Conservation (phyloP, 2,329 filamentous ascomycete genomes). For the Furcasterigmium sp. region DNA sequence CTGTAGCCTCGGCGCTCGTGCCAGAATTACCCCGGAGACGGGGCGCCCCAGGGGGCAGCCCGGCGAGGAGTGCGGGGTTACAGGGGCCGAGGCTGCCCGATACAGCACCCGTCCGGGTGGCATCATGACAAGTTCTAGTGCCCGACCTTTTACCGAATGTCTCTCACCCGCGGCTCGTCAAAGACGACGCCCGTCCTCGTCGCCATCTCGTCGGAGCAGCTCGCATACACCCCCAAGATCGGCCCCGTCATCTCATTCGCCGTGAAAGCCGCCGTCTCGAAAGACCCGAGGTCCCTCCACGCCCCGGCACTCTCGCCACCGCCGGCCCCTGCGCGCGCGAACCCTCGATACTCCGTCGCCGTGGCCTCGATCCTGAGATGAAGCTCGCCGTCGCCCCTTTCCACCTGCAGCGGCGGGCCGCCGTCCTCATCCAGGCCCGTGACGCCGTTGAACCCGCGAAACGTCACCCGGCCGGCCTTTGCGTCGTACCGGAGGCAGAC, state of each 20-base stretch:
- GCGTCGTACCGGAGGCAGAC: background rate
- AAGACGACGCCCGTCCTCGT: background rate
- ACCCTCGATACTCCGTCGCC: background rate
- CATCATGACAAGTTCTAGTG: too few relatives aligned
- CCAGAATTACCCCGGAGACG: background rate
- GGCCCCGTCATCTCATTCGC: background rate
- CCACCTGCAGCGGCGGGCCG: background rate
- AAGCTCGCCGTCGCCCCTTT: background rate
- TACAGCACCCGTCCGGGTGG: too few relatives aligned
- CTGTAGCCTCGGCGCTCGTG: background rate
- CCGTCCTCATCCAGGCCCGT: background rate
- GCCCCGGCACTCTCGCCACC: background rate
- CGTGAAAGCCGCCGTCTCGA: background rate
- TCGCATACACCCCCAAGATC: background rate
- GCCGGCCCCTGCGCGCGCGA: background rate
- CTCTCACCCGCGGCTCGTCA: background rate
- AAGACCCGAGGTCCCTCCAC: background rate
- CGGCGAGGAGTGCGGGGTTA: too few relatives aligned
- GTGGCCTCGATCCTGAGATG: background rate
- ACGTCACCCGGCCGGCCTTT: background rate
- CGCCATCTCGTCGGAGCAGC: background rate
- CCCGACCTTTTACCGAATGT: too few relatives aligned
- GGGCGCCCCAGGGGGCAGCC: too few relatives aligned
- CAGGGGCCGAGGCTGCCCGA: too few relatives aligned
- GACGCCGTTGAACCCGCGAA: background rate